Evolutionary conservation across 495 filamentous ascomycete species (phyloP), one percentile per base, ranked within the genome.

Genomic region (Talaromyces liani): DNA sequence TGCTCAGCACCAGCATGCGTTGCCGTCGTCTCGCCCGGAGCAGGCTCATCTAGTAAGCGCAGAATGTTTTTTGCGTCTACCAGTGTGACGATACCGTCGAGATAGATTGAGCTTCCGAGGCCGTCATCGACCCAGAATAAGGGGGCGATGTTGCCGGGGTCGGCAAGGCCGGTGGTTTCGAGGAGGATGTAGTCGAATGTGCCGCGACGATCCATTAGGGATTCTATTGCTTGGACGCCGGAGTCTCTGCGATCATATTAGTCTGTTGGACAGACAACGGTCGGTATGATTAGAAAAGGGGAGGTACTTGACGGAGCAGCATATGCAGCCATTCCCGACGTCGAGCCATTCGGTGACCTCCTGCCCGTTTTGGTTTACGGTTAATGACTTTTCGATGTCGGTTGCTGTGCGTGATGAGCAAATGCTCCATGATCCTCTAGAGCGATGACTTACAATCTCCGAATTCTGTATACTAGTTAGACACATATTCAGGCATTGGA

Each of bases 101-200:
- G 85, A 72, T 93, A 98, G 66, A 98, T 96, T 18, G 87, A 91
- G 72, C 92, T 96, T 2, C 91, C 93, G 29, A 98, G 80, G 12
- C 92, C 94, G 57, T 96, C 92, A 68, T 98, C 94, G 49, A 98
- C 86, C 94, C 94, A 98, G 75, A 98, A 98, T 18, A 98, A 75
- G 0, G 95, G 94, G 2, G 95, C 94, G 53, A 98, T 85, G 67
- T 97, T 98, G 5, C 94, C 94, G 0, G 94, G 94, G 73, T 98
- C 94, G 12, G 94, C 94, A 9, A 98, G 82, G 0, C 94, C 94
- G 2, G 93, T 97, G 1, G 95, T 98, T 75, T 98, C 94, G 25
- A 98, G 88, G 1, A 98, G 86, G 67, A 98, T 97, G 78, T 98
- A 98, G 81, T 98, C 95, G 70, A 98, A 98, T 39, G 87, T 85